Conservation (phyloP, 495 filamentous ascomycete species). For the Cairneyella variabilis region DNA sequence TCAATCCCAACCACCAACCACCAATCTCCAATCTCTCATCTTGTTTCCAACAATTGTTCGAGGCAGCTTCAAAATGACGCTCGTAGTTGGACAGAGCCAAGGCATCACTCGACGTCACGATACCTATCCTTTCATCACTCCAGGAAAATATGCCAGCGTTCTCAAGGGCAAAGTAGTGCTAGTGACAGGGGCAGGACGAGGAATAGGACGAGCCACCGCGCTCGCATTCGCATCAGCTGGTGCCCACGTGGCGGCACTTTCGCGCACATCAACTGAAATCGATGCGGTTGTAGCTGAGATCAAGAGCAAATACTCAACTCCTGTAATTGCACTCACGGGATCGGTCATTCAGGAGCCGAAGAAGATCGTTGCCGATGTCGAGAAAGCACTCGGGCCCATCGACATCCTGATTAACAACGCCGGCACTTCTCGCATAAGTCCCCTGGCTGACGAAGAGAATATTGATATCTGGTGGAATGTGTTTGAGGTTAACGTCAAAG, state of each 20-base stretch:
- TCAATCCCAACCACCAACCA: no score
- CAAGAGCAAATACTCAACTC: neutral
- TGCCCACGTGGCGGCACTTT: neutral
- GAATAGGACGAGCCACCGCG: slow-evolving; percentile 39
- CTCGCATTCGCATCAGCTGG: slow-evolving; percentile 41
- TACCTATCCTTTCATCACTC: slow-evolving; percentile 46
- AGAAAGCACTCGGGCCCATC: neutral
- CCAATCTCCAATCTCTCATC: no score
- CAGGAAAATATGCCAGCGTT: slow-evolving; percentile 27
- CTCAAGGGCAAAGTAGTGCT: slow-evolving; percentile 34
- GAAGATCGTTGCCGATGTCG: neutral
- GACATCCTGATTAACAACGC: slow-evolving; percentile 1
- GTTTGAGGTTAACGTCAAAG: neutral
- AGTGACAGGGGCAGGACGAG: slow-evolving; percentile 42
- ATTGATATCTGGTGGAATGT: neutral
- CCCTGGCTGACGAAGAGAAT: neutral
- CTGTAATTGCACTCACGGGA: neutral
- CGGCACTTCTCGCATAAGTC: neutral
- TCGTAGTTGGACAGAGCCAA: no score
- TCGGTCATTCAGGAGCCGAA: neutral
- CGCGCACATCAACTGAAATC: neutral
- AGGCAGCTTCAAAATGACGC: no score
- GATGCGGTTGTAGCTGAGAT: neutral
- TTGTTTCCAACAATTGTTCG: no score
- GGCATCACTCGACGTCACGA: slow-evolving; percentile 30